Evolutionary conservation across 495 filamentous ascomycete genomes (phyloP), one percentile per base, ranked within the genome.

Genomic region (Aspergillus homomorphus): DNA sequence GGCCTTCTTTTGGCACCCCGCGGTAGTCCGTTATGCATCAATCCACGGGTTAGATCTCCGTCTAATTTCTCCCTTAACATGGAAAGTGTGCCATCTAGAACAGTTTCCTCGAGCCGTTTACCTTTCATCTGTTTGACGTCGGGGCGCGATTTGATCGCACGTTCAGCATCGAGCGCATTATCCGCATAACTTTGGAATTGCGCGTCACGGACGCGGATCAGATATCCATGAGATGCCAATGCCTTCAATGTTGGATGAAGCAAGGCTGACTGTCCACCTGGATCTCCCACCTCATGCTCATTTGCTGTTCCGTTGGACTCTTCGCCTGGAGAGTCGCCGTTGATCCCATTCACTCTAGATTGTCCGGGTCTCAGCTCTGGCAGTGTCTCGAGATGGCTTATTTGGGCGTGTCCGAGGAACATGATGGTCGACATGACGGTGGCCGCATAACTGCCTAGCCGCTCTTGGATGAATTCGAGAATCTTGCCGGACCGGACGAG

Each of bases 401-500:
- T 79, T 60, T 84, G 82, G 3, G 86, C 86, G 70, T 96, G 89
- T 7, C 94, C 94, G 20, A 89, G 80, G 38, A 85, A 77, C 28
- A 96, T 73, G 12, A 98, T 81, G 49, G 87, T 86, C 54, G 87
- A 80, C 60, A 96, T 79, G 2, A 97, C 73, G 26, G 82, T 80
- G 44, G 86, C 83, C 0, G 90, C 91, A 66, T 82, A 72, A 7
- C 77, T 68, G 14, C 92, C 93, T 56, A 88, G 84, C 59, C 86
- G 80, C 9, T 78, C 81, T 57, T 91, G 84, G 16, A 91, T 75
- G 59, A 90, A 74, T 56, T 89, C 82, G 23, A 94, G 72, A n/a
- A 94, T 89, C 69, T 91, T 92, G 7, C 90, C 92, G 19, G 83
- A 82, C 24, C 93, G 88, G 18, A 89, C 74, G 38, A 98, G 79